These are phyloP conservation scores for Phytophthora citrophthora DNA, from an alignment of 352 stramenopile species.

Conservation along the genomic window DNA sequence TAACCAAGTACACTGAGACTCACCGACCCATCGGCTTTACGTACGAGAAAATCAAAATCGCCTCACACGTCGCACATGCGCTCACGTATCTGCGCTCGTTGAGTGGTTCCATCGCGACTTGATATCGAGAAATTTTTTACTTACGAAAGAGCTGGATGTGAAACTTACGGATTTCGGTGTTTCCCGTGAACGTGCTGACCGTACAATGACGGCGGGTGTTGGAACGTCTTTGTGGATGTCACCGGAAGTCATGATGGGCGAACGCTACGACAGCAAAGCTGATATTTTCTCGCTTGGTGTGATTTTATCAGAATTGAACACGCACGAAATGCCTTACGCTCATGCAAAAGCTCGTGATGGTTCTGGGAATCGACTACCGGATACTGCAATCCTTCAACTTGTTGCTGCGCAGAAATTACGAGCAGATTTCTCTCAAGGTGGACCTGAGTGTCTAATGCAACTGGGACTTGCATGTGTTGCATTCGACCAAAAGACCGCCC, in stretches of 20 bases:
- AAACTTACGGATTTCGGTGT: neutral
- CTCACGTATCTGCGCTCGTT: slow-evolving; percentile 46
- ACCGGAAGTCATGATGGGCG: neutral
- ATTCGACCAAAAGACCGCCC: neutral
- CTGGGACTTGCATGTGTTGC: slow-evolving; percentile 1
- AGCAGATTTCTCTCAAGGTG: neutral
- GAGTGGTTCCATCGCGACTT: slow-evolving; percentile 35
- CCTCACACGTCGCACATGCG: slow-evolving; percentile 35
- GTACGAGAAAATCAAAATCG: slow-evolving; percentile 42
- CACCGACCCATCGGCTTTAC: slow-evolving; percentile 18
- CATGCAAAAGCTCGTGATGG: neutral
- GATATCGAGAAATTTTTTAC: neutral
- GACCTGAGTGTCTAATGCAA: neutral
- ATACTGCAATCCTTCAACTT: slow-evolving; percentile 1
- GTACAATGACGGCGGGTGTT: neutral
- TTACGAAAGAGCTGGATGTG: neutral
- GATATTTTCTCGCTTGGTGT: neutral
- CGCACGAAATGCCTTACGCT: neutral
- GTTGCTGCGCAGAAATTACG: neutral
- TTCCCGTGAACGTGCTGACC: neutral
- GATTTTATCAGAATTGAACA: neutral
- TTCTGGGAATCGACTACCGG: neutral
- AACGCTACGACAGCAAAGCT: neutral
- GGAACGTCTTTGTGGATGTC: neutral
- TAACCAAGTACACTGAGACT: slow-evolving; percentile 2